These are phyloP conservation scores for Hypoxylon perforatum DNA, from an alignment of 495 filamentous ascomycete species.

Conservation along the genomic window DNA sequence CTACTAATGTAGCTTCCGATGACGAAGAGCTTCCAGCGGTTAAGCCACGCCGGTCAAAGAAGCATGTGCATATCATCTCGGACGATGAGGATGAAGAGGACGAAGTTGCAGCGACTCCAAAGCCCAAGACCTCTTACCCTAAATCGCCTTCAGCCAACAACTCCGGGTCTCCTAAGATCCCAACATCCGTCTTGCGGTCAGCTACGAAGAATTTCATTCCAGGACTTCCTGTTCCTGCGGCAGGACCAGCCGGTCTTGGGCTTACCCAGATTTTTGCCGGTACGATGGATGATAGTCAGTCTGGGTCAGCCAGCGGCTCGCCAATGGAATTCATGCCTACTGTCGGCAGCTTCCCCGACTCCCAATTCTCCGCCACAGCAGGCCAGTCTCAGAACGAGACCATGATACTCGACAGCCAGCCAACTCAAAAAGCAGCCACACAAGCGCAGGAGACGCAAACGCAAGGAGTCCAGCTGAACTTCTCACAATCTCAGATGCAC, in stretches of 20 bases:
- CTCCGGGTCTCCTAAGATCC: slow-evolving; percentile 56
- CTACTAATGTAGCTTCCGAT: slow-evolving; percentile 54
- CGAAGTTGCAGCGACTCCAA: slow-evolving; percentile 59
- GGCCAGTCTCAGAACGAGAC: slow-evolving; percentile 55
- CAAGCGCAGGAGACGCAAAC: slow-evolving; percentile 54
- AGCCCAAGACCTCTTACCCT: slow-evolving; percentile 47
- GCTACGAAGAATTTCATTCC: slow-evolving; percentile 70
- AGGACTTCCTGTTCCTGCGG: slow-evolving; percentile 61
- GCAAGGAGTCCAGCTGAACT: slow-evolving; percentile 63
- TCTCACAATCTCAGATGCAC: slow-evolving; percentile 64
- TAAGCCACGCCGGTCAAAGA: slow-evolving; percentile 52
- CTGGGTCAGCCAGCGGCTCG: slow-evolving; percentile 41
- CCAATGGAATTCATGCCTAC: slow-evolving; percentile 55
- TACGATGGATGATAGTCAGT: slow-evolving; percentile 78
- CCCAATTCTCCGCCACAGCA: slow-evolving; percentile 62
- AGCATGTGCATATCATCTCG: slow-evolving; percentile 59
- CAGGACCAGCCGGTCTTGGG: slow-evolving; percentile 71
- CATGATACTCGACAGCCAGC: slow-evolving; percentile 75
- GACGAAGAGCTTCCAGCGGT: slow-evolving; percentile 51
- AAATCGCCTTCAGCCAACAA: slow-evolving; percentile 52
- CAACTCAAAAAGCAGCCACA: slow-evolving; percentile 34
- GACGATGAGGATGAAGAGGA: slow-evolving; percentile 73
- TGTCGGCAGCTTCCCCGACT: slow-evolving; percentile 56
- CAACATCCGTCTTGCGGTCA: slow-evolving; percentile 65
- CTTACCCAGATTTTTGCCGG: slow-evolving; percentile 94